Percentiles rank a stretch among this genome's conserved stretches.
These are phyloP conservation scores for Pestalotiopsis sp. DNA, from an alignment of 2,329 filamentous ascomycete genomes.

Conservation along the genomic window DNA sequence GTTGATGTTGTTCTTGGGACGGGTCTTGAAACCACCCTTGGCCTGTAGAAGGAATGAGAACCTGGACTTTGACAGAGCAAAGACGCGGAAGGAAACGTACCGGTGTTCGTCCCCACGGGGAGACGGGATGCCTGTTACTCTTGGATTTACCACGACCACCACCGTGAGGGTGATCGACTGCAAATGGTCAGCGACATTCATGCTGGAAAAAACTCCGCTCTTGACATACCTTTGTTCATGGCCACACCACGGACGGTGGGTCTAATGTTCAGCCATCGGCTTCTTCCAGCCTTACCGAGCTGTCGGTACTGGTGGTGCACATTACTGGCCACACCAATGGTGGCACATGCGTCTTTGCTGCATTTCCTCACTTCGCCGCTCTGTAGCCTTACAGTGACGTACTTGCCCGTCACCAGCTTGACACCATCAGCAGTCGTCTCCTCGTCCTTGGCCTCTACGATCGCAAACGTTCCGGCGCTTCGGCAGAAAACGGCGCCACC, in stretches of 20 bases:
- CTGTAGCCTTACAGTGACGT: constrained; percentile 83
- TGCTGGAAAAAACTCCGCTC: constrained; percentile 8
- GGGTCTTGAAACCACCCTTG: constrained; percentile 90
- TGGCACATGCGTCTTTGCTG: constrained; percentile 90
- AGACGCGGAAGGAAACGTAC: constrained; percentile 61
- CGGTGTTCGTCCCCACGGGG: constrained; percentile 86
- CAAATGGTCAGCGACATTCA: neutral
- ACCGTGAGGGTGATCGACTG: constrained; percentile 94
- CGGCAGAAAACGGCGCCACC: constrained; percentile 88
- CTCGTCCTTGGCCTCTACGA: constrained; percentile 87
- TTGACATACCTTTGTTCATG: constrained; percentile 84
- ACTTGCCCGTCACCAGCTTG: constrained; percentile 69
- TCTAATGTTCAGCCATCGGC: constrained; percentile 89
- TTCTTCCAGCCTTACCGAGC: constrained; percentile 92
- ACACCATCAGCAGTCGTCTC: constrained; percentile 63
- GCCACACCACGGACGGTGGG: constrained; percentile 96
- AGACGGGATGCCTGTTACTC: constrained; percentile 93
- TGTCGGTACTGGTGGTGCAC: constrained; percentile 86
- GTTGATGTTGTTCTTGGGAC: constrained; percentile 86
- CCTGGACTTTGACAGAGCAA: neutral
- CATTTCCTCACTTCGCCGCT: constrained; percentile 92
- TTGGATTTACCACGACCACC: constrained; percentile 99
- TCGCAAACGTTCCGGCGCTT: constrained; percentile 89
- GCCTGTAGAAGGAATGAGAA: constrained; percentile 49
- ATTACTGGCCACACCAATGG: constrained; percentile 93